phyloP scores from a whole-genome alignment of 192 early-diverging fungal species.

The Linnemannia schmuckeri region DNA sequence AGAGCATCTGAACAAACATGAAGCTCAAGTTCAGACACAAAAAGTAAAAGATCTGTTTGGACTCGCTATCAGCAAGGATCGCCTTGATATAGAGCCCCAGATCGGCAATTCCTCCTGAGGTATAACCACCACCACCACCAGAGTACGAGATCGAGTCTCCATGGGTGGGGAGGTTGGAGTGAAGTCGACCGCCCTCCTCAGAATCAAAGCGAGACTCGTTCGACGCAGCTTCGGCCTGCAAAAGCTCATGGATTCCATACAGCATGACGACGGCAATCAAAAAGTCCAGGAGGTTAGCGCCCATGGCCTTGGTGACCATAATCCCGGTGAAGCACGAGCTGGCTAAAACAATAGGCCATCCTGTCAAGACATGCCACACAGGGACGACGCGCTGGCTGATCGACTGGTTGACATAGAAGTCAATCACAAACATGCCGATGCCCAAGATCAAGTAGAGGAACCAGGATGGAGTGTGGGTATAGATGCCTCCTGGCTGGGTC shows the following conservation, averaged over 20 bases:
- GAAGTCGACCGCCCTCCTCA: slow-evolving; percentile 39
- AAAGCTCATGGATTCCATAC: slow-evolving; percentile 53
- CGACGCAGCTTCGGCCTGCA: slow-evolving; percentile 33
- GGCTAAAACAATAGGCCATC: slow-evolving; percentile 57
- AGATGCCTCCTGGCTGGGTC: slow-evolving; percentile 10
- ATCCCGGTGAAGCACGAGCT: slow-evolving; percentile 46
- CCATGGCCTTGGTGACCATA: slow-evolving; percentile 54
- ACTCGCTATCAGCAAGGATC: slow-evolving; percentile 78
- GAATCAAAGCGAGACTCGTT: slow-evolving; percentile 50
- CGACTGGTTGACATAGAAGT: slow-evolving; percentile 58
- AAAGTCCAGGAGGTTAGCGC: slow-evolving; percentile 50
- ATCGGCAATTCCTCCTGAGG: slow-evolving; percentile 28
- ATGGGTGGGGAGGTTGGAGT: slow-evolving; percentile 56
- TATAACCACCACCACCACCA: slow-evolving; percentile 9
- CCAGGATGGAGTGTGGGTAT: slow-evolving; percentile 40
- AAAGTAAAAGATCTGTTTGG: slow-evolving; percentile 95
- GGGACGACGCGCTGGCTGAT: slow-evolving; percentile 47
- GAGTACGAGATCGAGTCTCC: slow-evolving; percentile 19
- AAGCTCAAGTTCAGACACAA: slow-evolving; percentile 92
- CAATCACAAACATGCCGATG: slow-evolving; percentile 53
- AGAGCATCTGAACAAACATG: slow-evolving; percentile 90
- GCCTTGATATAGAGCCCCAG: slow-evolving; percentile 57
- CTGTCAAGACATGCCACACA: slow-evolving; percentile 45
- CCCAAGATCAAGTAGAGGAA: slow-evolving; percentile 49
- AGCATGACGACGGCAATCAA: slow-evolving; percentile 52